Evolutionary conservation across 306 rosid genomes (phyloP).

Genomic region (Inga oerstediana): DNA sequence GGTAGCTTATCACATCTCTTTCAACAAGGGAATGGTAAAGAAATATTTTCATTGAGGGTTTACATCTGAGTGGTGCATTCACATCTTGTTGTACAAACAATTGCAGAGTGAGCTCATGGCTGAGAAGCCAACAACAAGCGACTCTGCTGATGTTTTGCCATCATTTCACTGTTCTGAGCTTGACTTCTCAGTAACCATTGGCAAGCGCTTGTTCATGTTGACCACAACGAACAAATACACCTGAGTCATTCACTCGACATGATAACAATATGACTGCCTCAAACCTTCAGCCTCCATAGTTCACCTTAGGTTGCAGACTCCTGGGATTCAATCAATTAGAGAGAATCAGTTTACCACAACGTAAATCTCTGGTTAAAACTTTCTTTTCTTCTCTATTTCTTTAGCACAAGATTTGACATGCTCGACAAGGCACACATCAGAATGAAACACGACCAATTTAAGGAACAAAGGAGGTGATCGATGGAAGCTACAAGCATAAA

Average conservation of each 20-base stretch:
- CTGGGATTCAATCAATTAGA: constrained; percentile 48
- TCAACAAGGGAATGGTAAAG: background rate
- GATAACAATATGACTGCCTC: background rate
- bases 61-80: background rate
- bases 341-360: constrained; percentile 23
- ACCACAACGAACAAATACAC: background rate
- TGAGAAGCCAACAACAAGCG: background rate
- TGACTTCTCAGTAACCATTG: background rate
- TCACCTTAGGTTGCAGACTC: constrained; percentile 36
- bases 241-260: background rate
- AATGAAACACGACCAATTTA: background rate
- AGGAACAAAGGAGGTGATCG: background rate
- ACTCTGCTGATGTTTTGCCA: background rate
- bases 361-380: constrained; percentile 4
- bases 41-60: background rate
- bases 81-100: background rate
- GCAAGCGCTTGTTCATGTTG: background rate
- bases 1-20: background rate
- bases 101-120: background rate
- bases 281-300: constrained; percentile 8
- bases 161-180: background rate
- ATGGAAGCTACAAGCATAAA: background rate
- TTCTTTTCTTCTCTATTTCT: background rate
- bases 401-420: background rate
- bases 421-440: background rate